A percentile compares a stretch with the other conserved stretches of the same genome.
These are phyloP conservation scores for Penicillium ochrochloron DNA, from an alignment of 495 filamentous ascomycete species.

Conservation along the genomic window DNA sequence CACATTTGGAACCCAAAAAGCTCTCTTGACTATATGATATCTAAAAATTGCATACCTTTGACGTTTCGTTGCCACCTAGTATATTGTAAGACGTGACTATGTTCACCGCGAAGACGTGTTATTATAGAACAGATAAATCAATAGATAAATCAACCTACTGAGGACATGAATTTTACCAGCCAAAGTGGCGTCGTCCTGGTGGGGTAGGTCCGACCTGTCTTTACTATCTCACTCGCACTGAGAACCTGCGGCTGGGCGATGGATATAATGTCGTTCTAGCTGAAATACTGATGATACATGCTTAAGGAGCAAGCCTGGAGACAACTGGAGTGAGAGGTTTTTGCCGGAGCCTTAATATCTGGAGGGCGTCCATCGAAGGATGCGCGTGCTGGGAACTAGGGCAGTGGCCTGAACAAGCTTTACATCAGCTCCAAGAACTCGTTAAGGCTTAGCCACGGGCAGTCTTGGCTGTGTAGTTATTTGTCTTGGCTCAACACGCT, in stretches of 20 bases:
- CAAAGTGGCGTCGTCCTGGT: conserved; percentile 6
- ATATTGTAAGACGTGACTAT: too few relatives aligned
- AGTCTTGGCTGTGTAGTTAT: conserved; percentile 9
- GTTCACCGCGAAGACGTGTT: too few relatives aligned
- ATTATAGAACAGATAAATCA: too few relatives aligned
- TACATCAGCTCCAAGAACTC: conserved; percentile 9
- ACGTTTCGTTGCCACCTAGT: too few relatives aligned
- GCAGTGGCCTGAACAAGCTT: conserved; percentile 9
- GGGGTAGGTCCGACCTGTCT: conserved; percentile 5
- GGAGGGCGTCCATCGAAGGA: conserved; percentile 8
- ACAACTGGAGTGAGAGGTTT: conserved; percentile 4
- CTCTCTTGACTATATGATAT: too few relatives aligned
- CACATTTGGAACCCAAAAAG: not conserved
- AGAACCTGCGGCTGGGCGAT: conserved; percentile 8
- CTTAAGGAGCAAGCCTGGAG: conserved; percentile 9
- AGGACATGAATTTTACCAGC: conserved; percentile 2
- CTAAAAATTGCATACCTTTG: too few relatives aligned
- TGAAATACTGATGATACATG: conserved; percentile 8
- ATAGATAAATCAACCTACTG: too few relatives aligned
- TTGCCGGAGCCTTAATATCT: conserved; percentile 6
- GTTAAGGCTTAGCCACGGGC: conserved; percentile 8
- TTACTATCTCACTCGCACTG: conserved; percentile 7
- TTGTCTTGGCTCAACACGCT: conserved; percentile 6
- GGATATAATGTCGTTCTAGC: conserved; percentile 5
- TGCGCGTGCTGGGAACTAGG: conserved; percentile 2